Evolutionary conservation across 257 asterid genomes (phyloP).

Genomic region (Paraleonurus japonicus): DNA sequence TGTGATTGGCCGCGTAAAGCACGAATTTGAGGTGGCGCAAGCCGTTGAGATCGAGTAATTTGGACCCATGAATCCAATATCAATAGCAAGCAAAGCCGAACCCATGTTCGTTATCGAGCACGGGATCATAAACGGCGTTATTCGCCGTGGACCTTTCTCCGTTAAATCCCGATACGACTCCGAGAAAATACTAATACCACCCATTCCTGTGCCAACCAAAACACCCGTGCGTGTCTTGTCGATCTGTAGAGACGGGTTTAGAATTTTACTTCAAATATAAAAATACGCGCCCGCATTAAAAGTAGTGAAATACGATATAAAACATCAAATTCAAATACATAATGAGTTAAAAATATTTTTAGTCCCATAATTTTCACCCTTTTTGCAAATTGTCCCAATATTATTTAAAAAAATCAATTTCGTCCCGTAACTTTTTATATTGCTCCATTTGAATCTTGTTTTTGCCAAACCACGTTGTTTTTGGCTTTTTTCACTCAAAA

Average conservation of each 20-base stretch:
- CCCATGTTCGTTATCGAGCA: slow-evolving; percentile 92
- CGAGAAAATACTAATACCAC: slow-evolving; percentile 86
- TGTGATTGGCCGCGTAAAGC: slow-evolving; percentile 95
- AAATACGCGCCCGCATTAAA: no score
- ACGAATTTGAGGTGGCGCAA: slow-evolving; percentile 89
- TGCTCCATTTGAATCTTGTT: no score
- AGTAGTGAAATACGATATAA: no score
- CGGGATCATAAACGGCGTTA: slow-evolving; percentile 88
- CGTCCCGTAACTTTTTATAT: no score
- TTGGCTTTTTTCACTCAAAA: no score
- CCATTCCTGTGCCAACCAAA: slow-evolving; percentile 93
- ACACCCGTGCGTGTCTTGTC: slow-evolving; percentile 85
- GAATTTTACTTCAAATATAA: no score
- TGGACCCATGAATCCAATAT: slow-evolving; percentile 92
- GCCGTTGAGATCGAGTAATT: slow-evolving; percentile 93
- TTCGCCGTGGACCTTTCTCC: slow-evolving; percentile 74
- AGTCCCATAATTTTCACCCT: no score
- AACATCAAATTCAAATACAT: no score
- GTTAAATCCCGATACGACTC: slow-evolving; percentile 62
- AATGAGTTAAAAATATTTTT: no score
- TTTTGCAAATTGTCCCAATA: no score
- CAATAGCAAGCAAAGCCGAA: slow-evolving; percentile 90
- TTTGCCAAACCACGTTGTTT: no score
- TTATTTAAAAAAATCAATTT: no score
- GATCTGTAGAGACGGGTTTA: slow-evolving; percentile 51